Conservation (phyloP, 352 stramenopile genomes). For the Globisporangium okanoganense region DNA sequence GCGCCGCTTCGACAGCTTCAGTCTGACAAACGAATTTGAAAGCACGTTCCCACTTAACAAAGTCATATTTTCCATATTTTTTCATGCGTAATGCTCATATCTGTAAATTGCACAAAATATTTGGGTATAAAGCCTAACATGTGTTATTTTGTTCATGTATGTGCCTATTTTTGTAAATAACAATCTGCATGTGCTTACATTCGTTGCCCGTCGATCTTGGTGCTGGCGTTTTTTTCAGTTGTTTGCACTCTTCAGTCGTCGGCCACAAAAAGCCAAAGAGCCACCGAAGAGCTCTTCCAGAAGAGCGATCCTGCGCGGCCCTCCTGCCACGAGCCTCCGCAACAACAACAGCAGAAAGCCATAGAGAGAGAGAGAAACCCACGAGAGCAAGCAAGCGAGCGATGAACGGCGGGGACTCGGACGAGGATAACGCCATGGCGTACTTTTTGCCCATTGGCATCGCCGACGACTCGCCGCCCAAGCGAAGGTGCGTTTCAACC, state of each 20-base stretch:
- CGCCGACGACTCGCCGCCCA: slow-evolving; percentile 74
- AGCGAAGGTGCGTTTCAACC: slow-evolving; percentile 41
- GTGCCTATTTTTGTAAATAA: background rate
- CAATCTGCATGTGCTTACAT: background rate
- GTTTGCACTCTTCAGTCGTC: background rate
- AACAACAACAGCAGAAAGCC: background rate
- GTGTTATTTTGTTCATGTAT: too few relatives aligned
- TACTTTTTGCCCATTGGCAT: slow-evolving; percentile 88
- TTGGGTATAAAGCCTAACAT: too few relatives aligned
- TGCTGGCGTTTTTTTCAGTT: slow-evolving; percentile 7
- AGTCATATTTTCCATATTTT: background rate
- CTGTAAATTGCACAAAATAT: too few relatives aligned
- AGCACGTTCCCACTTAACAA: background rate
- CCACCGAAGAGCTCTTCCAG: background rate
- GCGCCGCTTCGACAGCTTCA: background rate
- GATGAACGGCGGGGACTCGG: slow-evolving; percentile 32
- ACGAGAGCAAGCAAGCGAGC: too few relatives aligned
- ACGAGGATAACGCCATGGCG: slow-evolving; percentile 60
- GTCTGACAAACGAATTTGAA: background rate
- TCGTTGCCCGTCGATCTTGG: background rate
- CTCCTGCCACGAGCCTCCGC: background rate
- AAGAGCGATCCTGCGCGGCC: background rate
- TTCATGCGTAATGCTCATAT: too few relatives aligned
- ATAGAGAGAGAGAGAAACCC: background rate
- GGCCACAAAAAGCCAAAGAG: background rate